Evolutionary conservation across 2,329 filamentous ascomycete species (phyloP), one percentile per base, ranked within the genome.

Genomic region (Aspergillus fumigatiaffinis): DNA sequence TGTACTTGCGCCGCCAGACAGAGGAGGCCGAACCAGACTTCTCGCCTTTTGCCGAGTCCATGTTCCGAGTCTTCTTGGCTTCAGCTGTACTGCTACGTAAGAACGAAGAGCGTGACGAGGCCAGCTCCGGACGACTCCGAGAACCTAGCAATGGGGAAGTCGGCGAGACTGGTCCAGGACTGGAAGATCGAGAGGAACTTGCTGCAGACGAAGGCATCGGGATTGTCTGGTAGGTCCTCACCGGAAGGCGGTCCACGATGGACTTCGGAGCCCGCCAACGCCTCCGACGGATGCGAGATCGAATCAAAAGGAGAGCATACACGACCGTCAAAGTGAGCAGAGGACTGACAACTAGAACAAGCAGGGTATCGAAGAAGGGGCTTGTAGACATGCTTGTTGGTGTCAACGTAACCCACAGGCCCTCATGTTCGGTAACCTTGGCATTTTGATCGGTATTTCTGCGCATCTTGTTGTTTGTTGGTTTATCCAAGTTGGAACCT

Each of bases 261-360:
- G 91, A 96, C 75, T 99, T 99, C 4, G 94, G 94, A n/a, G 94
- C 94, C 67, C 94, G 86, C 93, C 94, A 99, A 65, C 93, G 85
- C 61, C 93, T 85, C 58, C 93, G 85, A 52, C 93, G 87, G 65
- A 97, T 95, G 58, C 92, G 88, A 50, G 92, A 92, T 54, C 94
- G 88, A 41, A 97, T 80, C 44, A 97, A 84, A 4, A 97, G 82
- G 10, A 97, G 82, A 12, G 91, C 89, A 70, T 97, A 97, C 1
- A 99, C 93, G 4, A 97, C 87, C 3, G 91, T 95, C 67, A 99
- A 77, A 0, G 94, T 97, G 53, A 97, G 87, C 14, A 99, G 77
- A 7, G 94, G 94, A 68, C 92, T 97, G 54, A 97, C 87, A 32
- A 99, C 92, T n/a, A 99, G 80, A 8, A 99, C 92, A n/a, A 97